phyloP scores from a whole-genome alignment of 345 rosid genomes.

The Eucalyptus virginea region DNA sequence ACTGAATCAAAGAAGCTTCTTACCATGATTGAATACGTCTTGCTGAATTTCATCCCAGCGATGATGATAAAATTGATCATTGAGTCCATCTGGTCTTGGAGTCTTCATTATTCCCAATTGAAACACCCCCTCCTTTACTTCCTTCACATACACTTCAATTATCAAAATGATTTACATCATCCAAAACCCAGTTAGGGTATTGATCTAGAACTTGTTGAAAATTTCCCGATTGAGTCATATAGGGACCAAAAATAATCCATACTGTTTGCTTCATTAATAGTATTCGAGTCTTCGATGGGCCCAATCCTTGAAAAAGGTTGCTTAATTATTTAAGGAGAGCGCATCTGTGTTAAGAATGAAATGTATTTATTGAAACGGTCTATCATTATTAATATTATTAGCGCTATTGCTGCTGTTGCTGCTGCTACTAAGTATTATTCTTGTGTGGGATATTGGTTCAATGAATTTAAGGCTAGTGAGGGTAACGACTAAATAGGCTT shows the following conservation, averaged over 20 bases:
- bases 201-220: not conserved
- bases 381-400: not conserved
- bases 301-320: not conserved
- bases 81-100: not conserved
- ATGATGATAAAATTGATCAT: not conserved
- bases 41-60: not conserved
- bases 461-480: not conserved
- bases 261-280: not conserved
- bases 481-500: not conserved
- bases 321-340: not conserved
- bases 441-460: not conserved
- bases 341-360: not conserved
- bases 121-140: not conserved
- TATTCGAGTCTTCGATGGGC: not conserved
- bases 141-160: not conserved
- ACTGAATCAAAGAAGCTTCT: not conserved
- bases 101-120: not conserved
- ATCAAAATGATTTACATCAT: not conserved
- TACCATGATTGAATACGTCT: not conserved
- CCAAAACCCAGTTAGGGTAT: not conserved
- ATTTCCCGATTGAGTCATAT: not conserved
- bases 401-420: rapidly evolving
- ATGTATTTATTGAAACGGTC: not conserved
- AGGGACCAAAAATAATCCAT: not conserved
- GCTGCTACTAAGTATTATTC: not conserved